Evolutionary conservation across 768 basidiomycete genomes (phyloP).

Genomic region (Suillus sp.): DNA sequence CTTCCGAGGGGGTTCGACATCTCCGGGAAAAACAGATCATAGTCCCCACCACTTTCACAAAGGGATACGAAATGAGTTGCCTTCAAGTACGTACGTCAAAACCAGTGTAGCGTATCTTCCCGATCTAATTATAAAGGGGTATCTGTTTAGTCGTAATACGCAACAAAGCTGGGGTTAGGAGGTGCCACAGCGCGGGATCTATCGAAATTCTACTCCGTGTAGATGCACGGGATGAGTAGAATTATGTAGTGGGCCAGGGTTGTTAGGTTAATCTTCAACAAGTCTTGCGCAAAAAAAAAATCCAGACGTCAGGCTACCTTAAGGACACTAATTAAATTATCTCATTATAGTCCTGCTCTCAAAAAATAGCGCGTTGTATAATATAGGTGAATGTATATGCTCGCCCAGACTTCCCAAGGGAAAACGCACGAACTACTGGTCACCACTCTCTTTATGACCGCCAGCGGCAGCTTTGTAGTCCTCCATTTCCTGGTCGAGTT

Average conservation of each 20-base stretch:
- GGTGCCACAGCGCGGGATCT: background rate
- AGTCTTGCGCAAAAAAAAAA: background rate
- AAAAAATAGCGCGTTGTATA: constrained; percentile 5
- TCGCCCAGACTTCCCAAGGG: background rate
- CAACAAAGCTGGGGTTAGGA: background rate
- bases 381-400: constrained; percentile 2
- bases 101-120: background rate
- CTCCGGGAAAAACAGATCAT: background rate
- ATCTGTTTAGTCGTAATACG: background rate
- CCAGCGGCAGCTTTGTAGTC: constrained; percentile 58
- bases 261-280: background rate
- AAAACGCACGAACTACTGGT: constrained; percentile 2
- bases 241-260: background rate
- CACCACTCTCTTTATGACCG: constrained; percentile 18
- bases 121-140: background rate
- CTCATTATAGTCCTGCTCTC: background rate
- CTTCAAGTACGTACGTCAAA: constrained; percentile 2
- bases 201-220: no score
- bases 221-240: no score
- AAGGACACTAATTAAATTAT: constrained; percentile 2
- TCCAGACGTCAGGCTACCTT: background rate
- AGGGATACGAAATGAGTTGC: background rate
- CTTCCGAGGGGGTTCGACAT: background rate
- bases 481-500: constrained; percentile 82
- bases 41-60: background rate